Conservation (phyloP, 805 yeast genomes). For the Cyberlindnera samutprakarnensis region DNA sequence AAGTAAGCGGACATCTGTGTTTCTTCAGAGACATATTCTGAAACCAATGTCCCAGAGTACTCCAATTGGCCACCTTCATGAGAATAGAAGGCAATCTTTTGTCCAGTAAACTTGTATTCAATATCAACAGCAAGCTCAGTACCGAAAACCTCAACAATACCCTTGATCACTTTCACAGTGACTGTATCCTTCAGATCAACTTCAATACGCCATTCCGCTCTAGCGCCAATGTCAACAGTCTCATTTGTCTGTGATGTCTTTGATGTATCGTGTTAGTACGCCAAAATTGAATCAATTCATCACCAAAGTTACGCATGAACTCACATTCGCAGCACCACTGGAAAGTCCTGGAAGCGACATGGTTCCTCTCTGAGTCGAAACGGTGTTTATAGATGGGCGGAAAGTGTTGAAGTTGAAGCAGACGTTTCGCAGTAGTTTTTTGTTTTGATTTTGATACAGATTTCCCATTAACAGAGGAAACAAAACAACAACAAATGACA, state of each 20-base stretch:
- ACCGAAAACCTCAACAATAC: slow-evolving; percentile 87
- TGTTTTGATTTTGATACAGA: slow-evolving; percentile 3
- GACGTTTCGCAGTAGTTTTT: too few relatives aligned
- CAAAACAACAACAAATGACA: neutral
- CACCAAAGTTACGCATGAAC: too few relatives aligned
- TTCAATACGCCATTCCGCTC: slow-evolving; percentile 73
- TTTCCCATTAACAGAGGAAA: neutral
- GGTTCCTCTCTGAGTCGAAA: too few relatives aligned
- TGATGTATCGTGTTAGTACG: too few relatives aligned
- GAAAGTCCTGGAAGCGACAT: slow-evolving; percentile 16
- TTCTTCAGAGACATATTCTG: slow-evolving; percentile 66
- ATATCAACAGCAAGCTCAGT: slow-evolving; percentile 77
- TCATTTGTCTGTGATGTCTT: too few relatives aligned
- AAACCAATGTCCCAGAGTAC: slow-evolving; percentile 31
- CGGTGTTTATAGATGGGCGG: too few relatives aligned
- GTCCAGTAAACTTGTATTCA: slow-evolving; percentile 49
- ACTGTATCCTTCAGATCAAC: slow-evolving; percentile 45
- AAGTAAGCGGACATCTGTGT: slow-evolving; percentile 56
- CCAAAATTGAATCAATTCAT: too few relatives aligned
- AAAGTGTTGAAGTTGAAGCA: too few relatives aligned
- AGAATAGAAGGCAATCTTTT: slow-evolving; percentile 48
- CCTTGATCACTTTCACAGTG: slow-evolving; percentile 46
- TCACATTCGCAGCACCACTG: too few relatives aligned
- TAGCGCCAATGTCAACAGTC: slow-evolving; percentile 20
- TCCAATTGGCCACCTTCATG: slow-evolving; percentile 56